Evolutionary conservation across 2,329 filamentous ascomycete genomes (phyloP).

Genomic region (Lecanicillium sp.): DNA sequence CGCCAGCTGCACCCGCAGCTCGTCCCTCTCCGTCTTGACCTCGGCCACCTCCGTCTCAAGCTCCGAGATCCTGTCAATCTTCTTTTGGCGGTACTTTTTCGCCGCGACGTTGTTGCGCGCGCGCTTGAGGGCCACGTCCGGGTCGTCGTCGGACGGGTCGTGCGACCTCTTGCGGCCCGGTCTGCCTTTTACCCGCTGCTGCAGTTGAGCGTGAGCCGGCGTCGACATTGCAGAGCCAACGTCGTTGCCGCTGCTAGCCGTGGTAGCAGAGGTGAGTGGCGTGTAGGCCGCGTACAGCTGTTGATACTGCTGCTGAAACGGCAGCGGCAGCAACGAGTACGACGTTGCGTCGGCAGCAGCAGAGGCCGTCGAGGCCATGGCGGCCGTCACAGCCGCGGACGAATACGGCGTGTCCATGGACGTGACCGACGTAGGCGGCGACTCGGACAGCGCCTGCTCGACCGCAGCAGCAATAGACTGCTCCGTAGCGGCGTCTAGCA

Average conservation of each 20-base stretch:
- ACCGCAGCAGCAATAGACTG: too few species aligned
- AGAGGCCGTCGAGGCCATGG: too few species aligned
- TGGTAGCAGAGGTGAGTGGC: background rate
- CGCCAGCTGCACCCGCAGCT: constrained; percentile 46
- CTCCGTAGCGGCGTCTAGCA: too few species aligned
- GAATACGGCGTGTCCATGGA: too few species aligned
- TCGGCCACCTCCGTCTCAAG: constrained; percentile 46
- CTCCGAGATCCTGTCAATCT: constrained; percentile 49
- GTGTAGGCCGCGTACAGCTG: background rate
- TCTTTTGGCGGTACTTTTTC: constrained; percentile 55
- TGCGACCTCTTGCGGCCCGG: background rate
- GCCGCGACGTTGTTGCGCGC: constrained; percentile 56
- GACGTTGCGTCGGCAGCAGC: too few species aligned
- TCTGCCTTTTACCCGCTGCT: background rate
- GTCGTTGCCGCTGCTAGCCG: background rate
- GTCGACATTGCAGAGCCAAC: background rate
- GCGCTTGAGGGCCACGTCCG: constrained; percentile 35
- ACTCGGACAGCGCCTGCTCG: too few species aligned
- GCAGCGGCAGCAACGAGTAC: too few species aligned
- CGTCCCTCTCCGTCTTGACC: constrained; percentile 47
- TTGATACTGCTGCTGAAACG: too few species aligned
- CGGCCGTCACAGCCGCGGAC: too few species aligned
- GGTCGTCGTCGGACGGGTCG: constrained; percentile 3
- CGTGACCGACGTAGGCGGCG: too few species aligned
- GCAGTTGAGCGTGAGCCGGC: constrained; percentile 1